Evolutionary conservation across 495 filamentous ascomycete species (phyloP).

Genomic region (Aspergillus conjunctus): DNA sequence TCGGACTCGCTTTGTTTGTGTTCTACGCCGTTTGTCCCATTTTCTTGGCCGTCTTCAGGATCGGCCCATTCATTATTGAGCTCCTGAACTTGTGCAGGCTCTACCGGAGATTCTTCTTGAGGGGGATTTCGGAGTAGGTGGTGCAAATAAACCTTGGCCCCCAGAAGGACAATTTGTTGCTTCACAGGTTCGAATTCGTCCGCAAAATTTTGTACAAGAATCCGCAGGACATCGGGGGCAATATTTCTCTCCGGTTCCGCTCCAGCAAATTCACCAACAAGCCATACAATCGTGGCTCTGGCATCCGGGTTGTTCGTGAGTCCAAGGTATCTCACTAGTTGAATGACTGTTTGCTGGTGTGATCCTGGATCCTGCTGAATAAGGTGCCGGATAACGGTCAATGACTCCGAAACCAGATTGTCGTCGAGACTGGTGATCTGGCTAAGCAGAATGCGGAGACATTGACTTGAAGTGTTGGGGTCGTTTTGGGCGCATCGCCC

Average conservation of each 20-base stretch:
- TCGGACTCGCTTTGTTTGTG: constrained; percentile 26
- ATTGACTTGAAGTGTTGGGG: constrained; percentile 66
- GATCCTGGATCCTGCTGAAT: constrained; percentile 85
- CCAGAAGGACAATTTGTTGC: constrained; percentile 86
- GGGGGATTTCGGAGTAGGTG: constrained; percentile 65
- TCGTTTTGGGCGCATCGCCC: constrained; percentile 88
- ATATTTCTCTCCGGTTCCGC: constrained; percentile 79
- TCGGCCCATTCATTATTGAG: constrained; percentile 48
- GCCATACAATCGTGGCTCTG: constrained; percentile 92
- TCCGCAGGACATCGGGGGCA: constrained; percentile 88
- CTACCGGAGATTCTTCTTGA: constrained; percentile 27
- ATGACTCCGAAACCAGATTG: constrained; percentile 82
- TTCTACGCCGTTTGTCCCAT: constrained; percentile 32
- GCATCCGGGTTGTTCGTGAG: constrained; percentile 80
- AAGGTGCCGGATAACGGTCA: constrained; percentile 92
- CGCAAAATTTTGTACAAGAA: constrained; percentile 80
- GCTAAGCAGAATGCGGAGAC: constrained; percentile 75
- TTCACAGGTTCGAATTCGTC: constrained; percentile 85
- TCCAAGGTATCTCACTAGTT: constrained; percentile 90
- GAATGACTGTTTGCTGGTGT: constrained; percentile 79
- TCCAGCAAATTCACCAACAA: constrained; percentile 91
- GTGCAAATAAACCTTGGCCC: constrained; percentile 92
- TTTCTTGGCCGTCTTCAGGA: constrained; percentile 37
- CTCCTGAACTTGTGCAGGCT: constrained; percentile 25
- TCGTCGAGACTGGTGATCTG: constrained; percentile 85